These are phyloP conservation scores for Coffea humblotiana DNA, from an alignment of 305 asterid species.

Conservation along the genomic window DNA sequence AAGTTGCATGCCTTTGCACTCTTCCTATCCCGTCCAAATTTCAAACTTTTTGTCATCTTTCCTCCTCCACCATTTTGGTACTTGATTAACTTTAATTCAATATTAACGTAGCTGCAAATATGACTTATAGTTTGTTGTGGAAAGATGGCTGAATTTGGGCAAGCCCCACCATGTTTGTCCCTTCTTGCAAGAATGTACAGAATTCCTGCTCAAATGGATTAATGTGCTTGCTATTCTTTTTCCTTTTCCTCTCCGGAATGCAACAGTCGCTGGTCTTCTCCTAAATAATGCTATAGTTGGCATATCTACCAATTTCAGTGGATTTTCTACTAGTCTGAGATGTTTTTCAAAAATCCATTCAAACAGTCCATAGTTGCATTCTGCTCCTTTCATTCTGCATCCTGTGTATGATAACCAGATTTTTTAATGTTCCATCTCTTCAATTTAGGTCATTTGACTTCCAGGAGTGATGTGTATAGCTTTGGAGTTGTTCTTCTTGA, in stretches of 20 bases:
- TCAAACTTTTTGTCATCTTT: constrained; percentile 11
- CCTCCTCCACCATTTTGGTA: background rate
- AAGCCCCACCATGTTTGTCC: background rate
- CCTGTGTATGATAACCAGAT: background rate
- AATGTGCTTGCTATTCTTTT: background rate
- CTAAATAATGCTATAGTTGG: background rate
- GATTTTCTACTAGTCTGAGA: background rate
- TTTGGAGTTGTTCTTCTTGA: constrained; percentile 77
- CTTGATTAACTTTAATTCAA: background rate
- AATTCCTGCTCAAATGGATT: background rate
- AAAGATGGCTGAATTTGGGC: background rate
- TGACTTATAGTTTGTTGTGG: background rate
- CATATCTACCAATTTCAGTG: background rate
- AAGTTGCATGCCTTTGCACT: background rate
- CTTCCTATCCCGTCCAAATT: background rate
- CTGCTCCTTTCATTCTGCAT: background rate
- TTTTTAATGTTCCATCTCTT: constrained; percentile 5
- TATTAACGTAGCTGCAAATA: background rate
- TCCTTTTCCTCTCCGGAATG: background rate
- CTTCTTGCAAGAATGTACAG: background rate
- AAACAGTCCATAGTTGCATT: too few species aligned
- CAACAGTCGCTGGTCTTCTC: background rate
- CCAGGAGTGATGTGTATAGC: constrained; percentile 74
- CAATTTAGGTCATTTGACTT: constrained; percentile 57
- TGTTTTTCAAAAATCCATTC: background rate